Percentiles rank a stretch among this genome's conserved stretches.
Evolutionary conservation across 176 grass and related monocot species (phyloP).

Genomic region (Eragrostis curvula): DNA sequence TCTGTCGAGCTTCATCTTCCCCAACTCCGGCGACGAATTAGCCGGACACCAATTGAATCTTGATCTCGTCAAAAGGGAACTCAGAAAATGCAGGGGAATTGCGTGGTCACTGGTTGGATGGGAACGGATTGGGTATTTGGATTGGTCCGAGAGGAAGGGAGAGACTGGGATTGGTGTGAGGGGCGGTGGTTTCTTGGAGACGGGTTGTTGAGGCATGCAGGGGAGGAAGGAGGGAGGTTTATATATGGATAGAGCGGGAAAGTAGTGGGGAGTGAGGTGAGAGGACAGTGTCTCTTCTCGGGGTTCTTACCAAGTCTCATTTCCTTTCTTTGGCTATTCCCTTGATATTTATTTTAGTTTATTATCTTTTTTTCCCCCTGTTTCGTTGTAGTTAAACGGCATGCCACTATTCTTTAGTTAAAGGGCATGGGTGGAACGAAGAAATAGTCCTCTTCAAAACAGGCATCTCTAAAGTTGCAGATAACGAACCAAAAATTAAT

Average conservation of each 20-base stretch:
- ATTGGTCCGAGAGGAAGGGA: background rate
- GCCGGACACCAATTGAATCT: conserved; percentile 7
- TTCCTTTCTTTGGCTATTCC: conserved; percentile 37
- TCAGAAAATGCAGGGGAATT: background rate
- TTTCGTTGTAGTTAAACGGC: too few species aligned
- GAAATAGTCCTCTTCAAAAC: too few species aligned
- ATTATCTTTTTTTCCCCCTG: too few species aligned
- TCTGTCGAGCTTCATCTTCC: conserved; percentile 61
- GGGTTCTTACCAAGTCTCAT: conserved; percentile 30
- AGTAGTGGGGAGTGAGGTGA: conserved; percentile 45
- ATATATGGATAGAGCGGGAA: conserved; percentile 48
- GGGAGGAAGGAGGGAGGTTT: conserved; percentile 36
- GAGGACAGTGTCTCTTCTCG: conserved; percentile 10
- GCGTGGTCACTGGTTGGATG: background rate
- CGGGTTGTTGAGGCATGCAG: conserved; percentile 65
- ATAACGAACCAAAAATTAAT: too few species aligned
- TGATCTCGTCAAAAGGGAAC: background rate
- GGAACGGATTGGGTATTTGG: background rate
- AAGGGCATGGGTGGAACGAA: too few species aligned
- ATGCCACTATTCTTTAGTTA: too few species aligned
- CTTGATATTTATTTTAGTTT: background rate
- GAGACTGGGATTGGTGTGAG: conserved; percentile 20
- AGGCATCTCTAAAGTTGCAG: too few species aligned
- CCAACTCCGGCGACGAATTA: background rate
- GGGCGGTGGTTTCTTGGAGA: conserved; percentile 53